These are phyloP conservation scores for Kurtzmaniella fragi DNA, from an alignment of 805 yeast genomes.

Conservation along the genomic window DNA sequence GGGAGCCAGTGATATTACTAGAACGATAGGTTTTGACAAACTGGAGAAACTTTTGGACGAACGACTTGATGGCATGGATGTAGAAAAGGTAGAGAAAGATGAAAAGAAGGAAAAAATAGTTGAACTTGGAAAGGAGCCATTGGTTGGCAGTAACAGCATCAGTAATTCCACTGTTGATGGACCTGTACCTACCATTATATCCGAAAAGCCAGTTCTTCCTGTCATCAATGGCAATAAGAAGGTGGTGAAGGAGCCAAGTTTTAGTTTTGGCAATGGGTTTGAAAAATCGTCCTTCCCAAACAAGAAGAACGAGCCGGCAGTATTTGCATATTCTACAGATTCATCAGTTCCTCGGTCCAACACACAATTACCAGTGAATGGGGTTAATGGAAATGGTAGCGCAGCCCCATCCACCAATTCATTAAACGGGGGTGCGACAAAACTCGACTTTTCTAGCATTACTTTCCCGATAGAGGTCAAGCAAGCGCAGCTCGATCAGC, in stretches of 20 bases:
- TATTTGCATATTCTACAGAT: too few species aligned
- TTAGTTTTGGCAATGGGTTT: too few species aligned
- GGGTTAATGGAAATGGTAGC: not conserved
- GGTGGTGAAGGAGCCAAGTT: too few species aligned
- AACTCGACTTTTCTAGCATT: conserved; percentile 3
- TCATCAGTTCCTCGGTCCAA: not conserved
- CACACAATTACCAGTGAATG: not conserved
- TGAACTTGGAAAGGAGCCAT: not conserved
- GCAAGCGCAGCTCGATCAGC: conserved; percentile 16
- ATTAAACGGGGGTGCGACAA: not conserved
- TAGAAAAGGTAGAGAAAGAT: not conserved
- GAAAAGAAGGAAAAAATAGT: too few species aligned
- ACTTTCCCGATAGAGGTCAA: conserved; percentile 20
- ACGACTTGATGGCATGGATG: not conserved
- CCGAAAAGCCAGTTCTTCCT: too few species aligned
- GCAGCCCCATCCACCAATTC: too few species aligned
- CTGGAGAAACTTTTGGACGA: conserved; percentile 19
- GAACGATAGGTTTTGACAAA: conserved; percentile 30
- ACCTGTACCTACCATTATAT: too few species aligned
- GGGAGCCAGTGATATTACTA: conserved; percentile 34
- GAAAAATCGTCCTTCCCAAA: too few species aligned
- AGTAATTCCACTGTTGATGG: too few species aligned
- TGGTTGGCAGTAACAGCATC: not conserved
- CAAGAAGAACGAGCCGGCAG: too few species aligned
- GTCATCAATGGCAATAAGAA: too few species aligned